phyloP scores from a whole-genome alignment of 306 rosid species.

The Echinosophora koreensis region DNA sequence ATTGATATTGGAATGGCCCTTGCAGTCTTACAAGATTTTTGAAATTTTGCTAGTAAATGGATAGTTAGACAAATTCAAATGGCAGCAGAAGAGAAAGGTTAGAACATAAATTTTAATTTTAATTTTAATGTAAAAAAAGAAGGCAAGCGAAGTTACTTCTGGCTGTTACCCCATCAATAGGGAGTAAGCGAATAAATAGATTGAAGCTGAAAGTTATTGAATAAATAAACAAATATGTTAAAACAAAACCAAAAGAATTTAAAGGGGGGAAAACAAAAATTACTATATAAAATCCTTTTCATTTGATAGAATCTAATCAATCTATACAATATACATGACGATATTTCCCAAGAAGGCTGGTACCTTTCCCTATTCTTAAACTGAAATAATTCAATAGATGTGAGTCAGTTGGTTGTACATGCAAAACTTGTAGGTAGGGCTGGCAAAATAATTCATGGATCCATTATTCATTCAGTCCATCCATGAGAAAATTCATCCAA shows the following conservation, averaged over 20 bases:
- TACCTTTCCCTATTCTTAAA: not conserved
- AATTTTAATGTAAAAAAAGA: not conserved
- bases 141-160: not conserved
- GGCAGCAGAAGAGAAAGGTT: constrained; percentile 2
- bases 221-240: not conserved
- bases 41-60: not conserved
- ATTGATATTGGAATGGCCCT: constrained; percentile 13
- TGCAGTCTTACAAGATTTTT: not conserved
- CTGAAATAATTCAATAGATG: too few species aligned
- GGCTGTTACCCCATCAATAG: constrained; percentile 19
- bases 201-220: constrained; percentile 22
- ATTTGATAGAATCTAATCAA: not conserved
- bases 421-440: too few species aligned
- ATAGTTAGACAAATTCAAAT: constrained; percentile 35
- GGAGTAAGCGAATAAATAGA: constrained; percentile 1
- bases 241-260: not conserved
- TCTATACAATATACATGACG: not conserved
- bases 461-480: too few species aligned
- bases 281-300: not conserved
- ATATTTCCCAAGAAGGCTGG: not conserved
- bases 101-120: not conserved
- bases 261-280: not conserved
- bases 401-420: too few species aligned
- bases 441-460: too few species aligned
- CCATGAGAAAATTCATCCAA: too few species aligned